Base-by-base conservation (phyloP, 2,329 filamentous ascomycete genomes). In the Fusarium sacchari region DNA sequence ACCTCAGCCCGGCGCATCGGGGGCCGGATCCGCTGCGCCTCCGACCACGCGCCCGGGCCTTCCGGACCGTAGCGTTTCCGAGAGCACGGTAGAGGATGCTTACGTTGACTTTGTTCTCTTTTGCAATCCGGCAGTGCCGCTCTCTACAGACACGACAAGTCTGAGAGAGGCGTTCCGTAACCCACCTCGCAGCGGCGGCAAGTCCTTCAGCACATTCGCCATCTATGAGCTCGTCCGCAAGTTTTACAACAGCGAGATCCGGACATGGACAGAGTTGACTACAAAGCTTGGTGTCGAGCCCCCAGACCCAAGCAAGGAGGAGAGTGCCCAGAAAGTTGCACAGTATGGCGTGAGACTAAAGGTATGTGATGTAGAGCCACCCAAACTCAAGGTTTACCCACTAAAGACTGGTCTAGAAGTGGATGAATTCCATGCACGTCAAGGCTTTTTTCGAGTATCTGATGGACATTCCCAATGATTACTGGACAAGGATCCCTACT, bases 391-490 rank as follows among this genome's bases (percentile, higher is more conserved):
- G 28, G 47, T 34, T 37, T 50, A 18, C 55, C 56, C 44, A 34
- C 34, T 70, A 71, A 70, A 64, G 74, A 43, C 17, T 8, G 50
- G n/a, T 52, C 43, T 77, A 94, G 93, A 92, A 96, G 79, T 98
- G 95, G 95, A 96, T 98, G 94, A 94, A 94, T 80, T 95, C 95
- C 10, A 96, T 97, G 93, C 95, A 97, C 80, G 91, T 97, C 59
- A 94, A 97, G 85, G 93, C 94, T 17, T 98, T 98, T 81, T 98
- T 97, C 78, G 94, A 97, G 80, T 98, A 94, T 80, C 89, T 97
- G 26, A 87, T 96, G 71, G 90, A 91, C 55, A 94, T 94, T 72
- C 85, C 89, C 32, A 94, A 97, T 81, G 83, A 89, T 1, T 98
- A 98, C 81, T 97, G 92, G 85, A 91, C 89, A 22, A 89, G 94